phyloP scores from a whole-genome alignment of 2,329 filamentous ascomycete species.

The Monosporascus cannonballus region DNA sequence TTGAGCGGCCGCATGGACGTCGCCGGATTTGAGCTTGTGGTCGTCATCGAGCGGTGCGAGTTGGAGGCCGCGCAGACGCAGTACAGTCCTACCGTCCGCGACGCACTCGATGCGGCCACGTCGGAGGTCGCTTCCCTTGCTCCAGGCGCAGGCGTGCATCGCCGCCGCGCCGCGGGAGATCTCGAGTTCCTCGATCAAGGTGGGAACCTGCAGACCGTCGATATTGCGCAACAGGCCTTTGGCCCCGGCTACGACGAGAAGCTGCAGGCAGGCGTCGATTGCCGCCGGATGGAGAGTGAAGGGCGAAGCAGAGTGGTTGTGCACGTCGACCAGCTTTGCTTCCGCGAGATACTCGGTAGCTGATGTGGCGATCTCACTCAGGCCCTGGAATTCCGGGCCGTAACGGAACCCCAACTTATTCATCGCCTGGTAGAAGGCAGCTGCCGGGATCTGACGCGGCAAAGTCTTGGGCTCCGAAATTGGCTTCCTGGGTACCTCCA shows the following conservation, averaged over 20 bases:
- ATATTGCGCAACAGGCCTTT: constrained; percentile 16
- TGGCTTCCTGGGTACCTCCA: constrained; percentile 2
- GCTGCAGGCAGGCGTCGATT: constrained; percentile 29
- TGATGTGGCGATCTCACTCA: constrained; percentile 16
- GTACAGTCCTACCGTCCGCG: constrained; percentile 10
- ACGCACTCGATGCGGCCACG: constrained; percentile 12
- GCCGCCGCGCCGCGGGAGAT: constrained; percentile 8
- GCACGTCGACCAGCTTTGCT: constrained; percentile 11
- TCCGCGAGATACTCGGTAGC: constrained; percentile 13
- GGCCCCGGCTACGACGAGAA: constrained; percentile 18
- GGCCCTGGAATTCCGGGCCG: constrained; percentile 24
- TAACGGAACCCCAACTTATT: constrained; percentile 24
- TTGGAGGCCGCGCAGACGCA: constrained; percentile 15
- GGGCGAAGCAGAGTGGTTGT: constrained; percentile 12
- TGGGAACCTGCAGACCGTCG: constrained; percentile 18
- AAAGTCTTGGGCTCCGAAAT: constrained; percentile 5
- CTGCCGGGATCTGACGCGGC: constrained; percentile 14
- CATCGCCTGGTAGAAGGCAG: constrained; percentile 22
- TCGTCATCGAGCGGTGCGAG: constrained; percentile 15
- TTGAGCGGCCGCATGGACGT: constrained; percentile 21
- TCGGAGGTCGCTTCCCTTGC: constrained; percentile 7
- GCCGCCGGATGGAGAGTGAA: constrained; percentile 33
- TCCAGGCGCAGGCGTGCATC: constrained; percentile 10
- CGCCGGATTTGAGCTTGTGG: constrained; percentile 7
- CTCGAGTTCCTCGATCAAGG: constrained; percentile 19